Evolutionary conservation across 2,329 filamentous ascomycete genomes (phyloP).

Genomic region (Harringtonia lauricola): DNA sequence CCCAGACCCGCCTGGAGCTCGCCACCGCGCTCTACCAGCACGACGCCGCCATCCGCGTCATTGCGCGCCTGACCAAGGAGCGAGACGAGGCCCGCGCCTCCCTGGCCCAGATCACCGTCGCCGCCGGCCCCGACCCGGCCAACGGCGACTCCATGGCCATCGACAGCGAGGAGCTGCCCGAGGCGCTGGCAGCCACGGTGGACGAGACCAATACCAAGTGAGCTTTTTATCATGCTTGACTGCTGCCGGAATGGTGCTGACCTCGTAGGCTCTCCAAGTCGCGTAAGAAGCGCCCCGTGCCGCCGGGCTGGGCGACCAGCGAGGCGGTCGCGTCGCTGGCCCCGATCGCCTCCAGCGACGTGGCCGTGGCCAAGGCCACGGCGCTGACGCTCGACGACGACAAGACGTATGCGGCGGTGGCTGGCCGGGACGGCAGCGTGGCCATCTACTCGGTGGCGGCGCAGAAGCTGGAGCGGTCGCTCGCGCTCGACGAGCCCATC

Average conservation of each 20-base stretch:
- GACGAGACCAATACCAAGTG: slow-evolving; percentile 74
- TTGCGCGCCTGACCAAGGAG: slow-evolving; percentile 82
- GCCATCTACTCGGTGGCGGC: slow-evolving; percentile 65
- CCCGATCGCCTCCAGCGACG: slow-evolving; percentile 30
- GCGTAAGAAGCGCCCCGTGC: slow-evolving; percentile 79
- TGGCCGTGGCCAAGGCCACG: slow-evolving; percentile 36
- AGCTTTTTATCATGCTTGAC: too few relatives aligned
- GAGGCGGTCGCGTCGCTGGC: slow-evolving; percentile 52
- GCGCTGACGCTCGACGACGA: slow-evolving; percentile 43
- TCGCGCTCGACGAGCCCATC: slow-evolving; percentile 57
- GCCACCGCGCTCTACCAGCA: slow-evolving; percentile 92
- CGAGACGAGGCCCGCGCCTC: slow-evolving; percentile 86
- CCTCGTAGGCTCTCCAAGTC: slow-evolving; percentile 64
- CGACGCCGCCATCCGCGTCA: slow-evolving; percentile 91
- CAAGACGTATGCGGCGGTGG: slow-evolving; percentile 51
- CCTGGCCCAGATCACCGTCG: slow-evolving; percentile 71
- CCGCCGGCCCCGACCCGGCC: slow-evolving; percentile 28
- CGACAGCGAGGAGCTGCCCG: slow-evolving; percentile 67
- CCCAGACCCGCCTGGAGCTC: slow-evolving; percentile 85
- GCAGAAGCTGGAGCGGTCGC: slow-evolving; percentile 53
- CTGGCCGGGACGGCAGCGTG: slow-evolving; percentile 62
- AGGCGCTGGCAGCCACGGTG: slow-evolving; percentile 59
- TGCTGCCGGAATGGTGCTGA: not conserved
- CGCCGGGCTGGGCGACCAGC: slow-evolving; percentile 70
- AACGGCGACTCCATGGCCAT: slow-evolving; percentile 79